phyloP scores from a whole-genome alignment of 2,329 filamentous ascomycete genomes.

The Aureobasidium zeae region DNA sequence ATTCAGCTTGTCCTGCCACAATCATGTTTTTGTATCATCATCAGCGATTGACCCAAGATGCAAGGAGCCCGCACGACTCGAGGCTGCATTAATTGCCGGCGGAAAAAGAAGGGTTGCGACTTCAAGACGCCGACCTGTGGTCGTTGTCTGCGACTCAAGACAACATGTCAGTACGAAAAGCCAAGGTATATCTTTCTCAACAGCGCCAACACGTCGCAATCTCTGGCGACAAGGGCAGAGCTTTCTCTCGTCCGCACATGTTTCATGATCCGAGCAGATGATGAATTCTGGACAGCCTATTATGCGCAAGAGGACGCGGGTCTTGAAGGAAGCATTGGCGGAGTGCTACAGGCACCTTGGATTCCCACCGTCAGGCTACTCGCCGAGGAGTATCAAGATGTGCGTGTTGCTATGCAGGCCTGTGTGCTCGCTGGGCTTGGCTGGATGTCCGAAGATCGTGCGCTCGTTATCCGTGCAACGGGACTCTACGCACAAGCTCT shows the following conservation, averaged over 20 bases:
- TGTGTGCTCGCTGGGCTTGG: conserved; percentile 2
- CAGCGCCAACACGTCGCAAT: neutral
- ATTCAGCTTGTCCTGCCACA: too few species aligned
- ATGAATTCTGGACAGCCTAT: conserved; percentile 5
- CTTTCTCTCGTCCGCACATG: neutral
- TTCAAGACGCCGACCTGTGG: neutral
- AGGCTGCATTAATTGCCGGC: neutral
- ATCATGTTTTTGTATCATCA: too few species aligned
- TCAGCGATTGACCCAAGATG: neutral
- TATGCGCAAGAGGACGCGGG: neutral
- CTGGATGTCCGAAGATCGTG: neutral
- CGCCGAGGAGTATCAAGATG: neutral
- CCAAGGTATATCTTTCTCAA: neutral
- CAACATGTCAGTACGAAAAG: neutral
- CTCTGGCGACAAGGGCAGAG: neutral
- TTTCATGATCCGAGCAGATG: neutral
- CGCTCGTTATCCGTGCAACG: neutral
- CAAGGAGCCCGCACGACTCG: neutral
- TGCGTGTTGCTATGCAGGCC: neutral
- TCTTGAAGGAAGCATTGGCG: neutral
- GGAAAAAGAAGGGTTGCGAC: conserved; percentile 4
- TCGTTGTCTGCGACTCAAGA: neutral
- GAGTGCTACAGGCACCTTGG: neutral
- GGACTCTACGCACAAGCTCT: conserved; percentile 1
- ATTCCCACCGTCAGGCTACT: neutral